These are phyloP conservation scores for Ophiostoma pallidulum DNA, from an alignment of 2,329 filamentous ascomycete species.

Conservation along the genomic window DNA sequence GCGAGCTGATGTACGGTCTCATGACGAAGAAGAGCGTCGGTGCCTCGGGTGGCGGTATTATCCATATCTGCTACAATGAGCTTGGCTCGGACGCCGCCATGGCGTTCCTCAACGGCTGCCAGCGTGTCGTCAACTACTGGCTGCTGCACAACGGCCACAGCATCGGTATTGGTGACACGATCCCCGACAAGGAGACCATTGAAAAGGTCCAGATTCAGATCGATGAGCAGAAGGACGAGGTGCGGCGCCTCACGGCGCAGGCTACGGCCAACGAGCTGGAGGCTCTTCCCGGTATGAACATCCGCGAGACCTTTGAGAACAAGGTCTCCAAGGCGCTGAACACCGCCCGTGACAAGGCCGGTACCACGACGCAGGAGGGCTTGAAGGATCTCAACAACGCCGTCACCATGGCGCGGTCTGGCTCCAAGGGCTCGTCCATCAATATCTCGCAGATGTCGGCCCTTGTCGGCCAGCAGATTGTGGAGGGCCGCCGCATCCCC, in stretches of 20 bases:
- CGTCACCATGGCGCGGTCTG: slow-evolving; percentile 89
- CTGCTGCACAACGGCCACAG: slow-evolving; percentile 92
- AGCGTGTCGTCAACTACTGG: slow-evolving; percentile 96
- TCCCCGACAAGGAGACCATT: slow-evolving; percentile 80
- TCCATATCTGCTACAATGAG: slow-evolving; percentile 95
- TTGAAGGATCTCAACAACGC: slow-evolving; percentile 95
- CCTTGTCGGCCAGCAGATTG: slow-evolving; percentile 93
- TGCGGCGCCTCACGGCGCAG: slow-evolving; percentile 61
- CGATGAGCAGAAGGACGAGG: slow-evolving; percentile 69
- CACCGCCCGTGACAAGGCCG: slow-evolving; percentile 90
- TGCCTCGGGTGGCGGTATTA: slow-evolving; percentile 79
- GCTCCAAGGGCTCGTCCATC: slow-evolving; percentile 97
- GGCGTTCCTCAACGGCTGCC: slow-evolving; percentile 90
- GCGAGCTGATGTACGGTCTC: slow-evolving; percentile 82
- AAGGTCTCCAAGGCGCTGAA: slow-evolving; percentile 93
- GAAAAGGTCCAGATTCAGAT: slow-evolving; percentile 76
- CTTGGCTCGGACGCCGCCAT: slow-evolving; percentile 78
- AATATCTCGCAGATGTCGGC: slow-evolving; percentile 99
- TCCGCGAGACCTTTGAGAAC: slow-evolving; percentile 96
- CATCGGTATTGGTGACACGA: slow-evolving; percentile 96
- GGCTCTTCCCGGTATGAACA: slow-evolving; percentile 94
- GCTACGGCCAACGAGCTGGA: slow-evolving; percentile 85
- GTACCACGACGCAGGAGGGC: slow-evolving; percentile 83
- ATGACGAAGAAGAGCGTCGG: slow-evolving; percentile 92
- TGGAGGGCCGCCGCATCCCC: slow-evolving; percentile 97